phyloP scores from a whole-genome alignment of 371 early-diverging fungal species.

The Sporodiniella umbellata region DNA sequence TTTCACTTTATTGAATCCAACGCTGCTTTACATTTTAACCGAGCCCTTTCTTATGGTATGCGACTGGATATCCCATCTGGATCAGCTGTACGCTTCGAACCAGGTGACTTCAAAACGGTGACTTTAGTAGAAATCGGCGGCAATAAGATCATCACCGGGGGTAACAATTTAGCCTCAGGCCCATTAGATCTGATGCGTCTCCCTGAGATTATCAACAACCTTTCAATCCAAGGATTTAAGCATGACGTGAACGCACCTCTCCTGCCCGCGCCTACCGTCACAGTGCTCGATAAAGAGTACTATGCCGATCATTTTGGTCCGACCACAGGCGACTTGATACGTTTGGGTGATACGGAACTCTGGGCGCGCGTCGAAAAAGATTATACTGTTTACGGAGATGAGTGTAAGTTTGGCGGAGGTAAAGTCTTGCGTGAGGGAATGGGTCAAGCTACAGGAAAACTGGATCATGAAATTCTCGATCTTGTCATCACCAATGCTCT shows the following conservation, averaged over 20 bases:
- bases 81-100: slow-evolving; percentile 73
- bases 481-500: slow-evolving; percentile 91
- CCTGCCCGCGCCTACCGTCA: slow-evolving; percentile 34
- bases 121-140: slow-evolving; percentile 85
- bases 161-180: slow-evolving; percentile 79
- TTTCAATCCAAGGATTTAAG: slow-evolving; percentile 52
- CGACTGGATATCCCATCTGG: slow-evolving; percentile 89
- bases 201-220: slow-evolving; percentile 38
- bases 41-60: slow-evolving; percentile 76
- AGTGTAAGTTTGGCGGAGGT: slow-evolving; percentile 84
- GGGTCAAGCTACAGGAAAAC: slow-evolving; percentile 74
- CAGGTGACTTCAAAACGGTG: slow-evolving; percentile 83
- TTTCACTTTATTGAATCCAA: slow-evolving; percentile 93
- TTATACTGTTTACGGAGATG: slow-evolving; percentile 87
- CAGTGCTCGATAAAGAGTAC: slow-evolving; percentile 67
- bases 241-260: slow-evolving; percentile 55
- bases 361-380: slow-evolving; percentile 89
- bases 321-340: slow-evolving; percentile 84
- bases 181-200: slow-evolving; percentile 52
- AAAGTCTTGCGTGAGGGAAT: slow-evolving; percentile 91
- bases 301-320: slow-evolving; percentile 92
- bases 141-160: slow-evolving; percentile 74
- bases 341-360: slow-evolving; percentile 81
- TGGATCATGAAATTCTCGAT: slow-evolving; percentile 73
- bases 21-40: slow-evolving; percentile 74